Percentiles rank a stretch among this genome's conserved stretches.
Conservation (phyloP, 768 basidiomycete species). For the Pisolithus orientalis region DNA sequence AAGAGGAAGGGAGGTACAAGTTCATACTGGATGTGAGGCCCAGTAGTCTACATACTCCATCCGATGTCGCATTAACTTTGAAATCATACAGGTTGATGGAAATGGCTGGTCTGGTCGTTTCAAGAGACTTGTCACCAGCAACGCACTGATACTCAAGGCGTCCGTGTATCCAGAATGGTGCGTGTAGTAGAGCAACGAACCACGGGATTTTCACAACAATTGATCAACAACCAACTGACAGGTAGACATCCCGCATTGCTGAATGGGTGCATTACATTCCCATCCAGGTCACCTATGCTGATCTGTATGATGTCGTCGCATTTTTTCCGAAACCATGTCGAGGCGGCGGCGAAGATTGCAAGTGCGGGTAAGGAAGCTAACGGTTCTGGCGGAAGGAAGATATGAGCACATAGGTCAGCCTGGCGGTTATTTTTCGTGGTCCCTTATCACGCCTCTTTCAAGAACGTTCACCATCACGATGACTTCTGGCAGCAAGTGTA, state of each 20-base stretch:
- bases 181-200: constrained; percentile 52
- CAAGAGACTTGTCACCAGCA: constrained; percentile 49
- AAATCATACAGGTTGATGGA: constrained; percentile 37
- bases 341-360: constrained; percentile 47
- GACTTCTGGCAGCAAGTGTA: too few relatives aligned
- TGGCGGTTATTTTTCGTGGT: neutral
- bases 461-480: too few relatives aligned
- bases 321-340: constrained; percentile 67
- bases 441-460: too few relatives aligned
- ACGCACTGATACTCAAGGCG: constrained; percentile 54
- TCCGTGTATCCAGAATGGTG: constrained; percentile 24
- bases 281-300: constrained; percentile 52
- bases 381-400: constrained; percentile 52
- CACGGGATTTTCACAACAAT: neutral
- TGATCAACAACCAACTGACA: constrained; percentile 11
- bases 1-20: constrained; percentile 52
- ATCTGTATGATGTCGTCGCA: constrained; percentile 58
- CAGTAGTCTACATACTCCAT: too few relatives aligned
- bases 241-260: constrained; percentile 47
- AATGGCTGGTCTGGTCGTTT: constrained; percentile 60
- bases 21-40: constrained; percentile 50
- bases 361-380: constrained; percentile 38
- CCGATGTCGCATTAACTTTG: too few relatives aligned
- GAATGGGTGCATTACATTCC: constrained; percentile 70
- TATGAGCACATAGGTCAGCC: constrained; percentile 42